Evolutionary conservation across 176 grass and related monocot genomes (phyloP), one percentile per base, ranked within the genome.

Genomic region (Poa pratensis): DNA sequence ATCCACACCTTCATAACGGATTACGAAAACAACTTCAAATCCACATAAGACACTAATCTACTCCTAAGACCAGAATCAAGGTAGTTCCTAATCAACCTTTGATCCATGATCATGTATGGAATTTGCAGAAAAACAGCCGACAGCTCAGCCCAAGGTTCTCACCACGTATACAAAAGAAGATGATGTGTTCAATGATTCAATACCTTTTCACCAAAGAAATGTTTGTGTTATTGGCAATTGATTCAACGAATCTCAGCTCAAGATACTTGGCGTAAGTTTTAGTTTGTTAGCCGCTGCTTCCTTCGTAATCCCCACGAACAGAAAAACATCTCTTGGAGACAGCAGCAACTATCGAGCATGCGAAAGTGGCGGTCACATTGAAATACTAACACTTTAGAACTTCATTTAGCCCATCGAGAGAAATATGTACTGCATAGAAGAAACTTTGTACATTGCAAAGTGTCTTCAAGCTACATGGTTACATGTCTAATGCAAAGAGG

Each of bases 171-270:
- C 35, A 84, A 55, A 81, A 77, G 42, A 89, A 58, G 62, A 51
- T 61, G 9, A 71, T 26, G 23, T 48, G 4, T 55, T 17, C 13
- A 82, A 30, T 6, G 52, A 42, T 76, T 73, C 4, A 16, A 16
- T 87, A 99, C 97, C 90, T 99, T 96, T 37, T 99, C 91, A 80
- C 94, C 97, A 22, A 99, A 99, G 84, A 94, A 99, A 73, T 96
- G 85, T 96, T 99, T 19, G 92, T 94, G 83, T 99, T 99, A 62
- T 99, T 99, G 6, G 90, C 80, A 74, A 99, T 91, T 48, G 94
- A 88, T 88, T 99, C 94, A 18, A 96, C 96, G 74, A 96, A 99
- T 74, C 88, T 96, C 64, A 99, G 86, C 87, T 99, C 86, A 84
- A 96, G 94, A 87, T 77, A 99, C 76, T 96, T 81, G 91, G 90